Evolutionary conservation across 2,329 filamentous ascomycete species (phyloP).

Genomic region (Mycosphaerella arachidis): DNA sequence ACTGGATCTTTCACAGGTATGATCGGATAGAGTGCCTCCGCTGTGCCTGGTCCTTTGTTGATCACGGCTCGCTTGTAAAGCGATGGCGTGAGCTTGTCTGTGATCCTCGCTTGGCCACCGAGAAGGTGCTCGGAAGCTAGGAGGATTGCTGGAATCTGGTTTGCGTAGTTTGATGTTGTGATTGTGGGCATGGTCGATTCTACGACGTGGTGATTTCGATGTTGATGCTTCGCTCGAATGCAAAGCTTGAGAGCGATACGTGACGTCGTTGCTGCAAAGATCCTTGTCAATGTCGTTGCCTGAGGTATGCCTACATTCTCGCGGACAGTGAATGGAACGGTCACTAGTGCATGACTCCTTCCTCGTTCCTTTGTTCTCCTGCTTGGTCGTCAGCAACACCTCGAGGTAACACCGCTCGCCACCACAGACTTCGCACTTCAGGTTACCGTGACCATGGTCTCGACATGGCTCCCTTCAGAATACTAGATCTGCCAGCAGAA

Average conservation of each 20-base stretch:
- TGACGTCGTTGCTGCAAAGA: not conserved
- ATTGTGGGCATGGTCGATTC: not conserved
- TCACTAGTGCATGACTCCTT: not conserved
- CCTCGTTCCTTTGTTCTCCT: not conserved
- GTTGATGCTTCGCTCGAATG: not conserved
- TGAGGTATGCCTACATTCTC: not conserved
- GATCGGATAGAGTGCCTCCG: conserved; percentile 7
- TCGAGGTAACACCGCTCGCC: not conserved
- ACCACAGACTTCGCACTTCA: not conserved
- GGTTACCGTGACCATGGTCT: not conserved
- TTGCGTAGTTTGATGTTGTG: not conserved
- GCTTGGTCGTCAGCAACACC: not conserved
- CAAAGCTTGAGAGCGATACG: not conserved
- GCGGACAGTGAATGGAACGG: not conserved
- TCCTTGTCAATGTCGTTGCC: not conserved
- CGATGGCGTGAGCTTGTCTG: conserved; percentile 7
- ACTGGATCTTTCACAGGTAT: conserved; percentile 9
- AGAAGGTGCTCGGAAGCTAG: conserved; percentile 11
- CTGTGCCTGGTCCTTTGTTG: conserved; percentile 5
- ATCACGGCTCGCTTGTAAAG: conserved; percentile 7
- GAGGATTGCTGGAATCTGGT: conserved; percentile 5
- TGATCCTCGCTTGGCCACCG: conserved; percentile 9
- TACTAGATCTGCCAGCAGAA: not conserved
- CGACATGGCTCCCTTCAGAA: not conserved
- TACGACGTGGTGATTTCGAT: not conserved